phyloP scores from a whole-genome alignment of 1,139 yeast genomes.

The Torulaspora pretoriensis region DNA sequence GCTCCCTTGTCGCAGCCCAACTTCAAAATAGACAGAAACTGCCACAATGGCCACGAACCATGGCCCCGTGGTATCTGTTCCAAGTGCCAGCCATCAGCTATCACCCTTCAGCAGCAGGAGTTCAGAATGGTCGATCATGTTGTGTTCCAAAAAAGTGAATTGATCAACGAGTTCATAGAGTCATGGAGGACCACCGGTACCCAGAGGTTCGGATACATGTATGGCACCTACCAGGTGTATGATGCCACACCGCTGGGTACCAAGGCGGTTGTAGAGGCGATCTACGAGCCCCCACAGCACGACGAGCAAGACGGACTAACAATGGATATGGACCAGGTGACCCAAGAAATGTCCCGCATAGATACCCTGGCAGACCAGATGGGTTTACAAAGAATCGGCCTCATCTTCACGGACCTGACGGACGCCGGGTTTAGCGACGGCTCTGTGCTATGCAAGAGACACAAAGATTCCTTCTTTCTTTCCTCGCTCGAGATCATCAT shows the following conservation, averaged over 20 bases:
- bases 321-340: slow-evolving; percentile 43
- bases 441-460: slow-evolving; percentile 86
- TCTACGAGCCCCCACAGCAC: slow-evolving; percentile 87
- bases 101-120: slow-evolving; percentile 82
- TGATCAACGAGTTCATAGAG: slow-evolving; percentile 79
- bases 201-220: slow-evolving; percentile 81
- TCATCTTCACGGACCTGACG: slow-evolving; percentile 82
- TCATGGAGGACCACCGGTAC: slow-evolving; percentile 86
- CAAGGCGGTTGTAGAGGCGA: slow-evolving; percentile 89
- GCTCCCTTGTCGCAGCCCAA: slow-evolving; percentile 75
- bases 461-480: slow-evolving; percentile 83
- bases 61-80: slow-evolving; percentile 95
- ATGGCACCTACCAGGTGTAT: slow-evolving; percentile 75
- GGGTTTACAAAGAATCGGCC: slow-evolving; percentile 73
- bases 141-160: slow-evolving; percentile 70
- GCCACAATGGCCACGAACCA: slow-evolving; percentile 81
- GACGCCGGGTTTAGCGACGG: slow-evolving; percentile 89
- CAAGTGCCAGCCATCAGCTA: slow-evolving; percentile 96
- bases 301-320: slow-evolving; percentile 85
- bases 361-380: slow-evolving; percentile 54
- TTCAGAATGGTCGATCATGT: slow-evolving; percentile 98
- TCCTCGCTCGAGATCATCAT: slow-evolving; percentile 81
- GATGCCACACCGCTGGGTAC: slow-evolving; percentile 80
- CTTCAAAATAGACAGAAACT: slow-evolving; percentile 57
- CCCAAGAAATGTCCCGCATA: slow-evolving; percentile 58